Percentiles rank a stretch among this genome's conserved stretches.
Conservation (phyloP, 2,329 filamentous ascomycete genomes). For the Cercospora nicotianae region DNA sequence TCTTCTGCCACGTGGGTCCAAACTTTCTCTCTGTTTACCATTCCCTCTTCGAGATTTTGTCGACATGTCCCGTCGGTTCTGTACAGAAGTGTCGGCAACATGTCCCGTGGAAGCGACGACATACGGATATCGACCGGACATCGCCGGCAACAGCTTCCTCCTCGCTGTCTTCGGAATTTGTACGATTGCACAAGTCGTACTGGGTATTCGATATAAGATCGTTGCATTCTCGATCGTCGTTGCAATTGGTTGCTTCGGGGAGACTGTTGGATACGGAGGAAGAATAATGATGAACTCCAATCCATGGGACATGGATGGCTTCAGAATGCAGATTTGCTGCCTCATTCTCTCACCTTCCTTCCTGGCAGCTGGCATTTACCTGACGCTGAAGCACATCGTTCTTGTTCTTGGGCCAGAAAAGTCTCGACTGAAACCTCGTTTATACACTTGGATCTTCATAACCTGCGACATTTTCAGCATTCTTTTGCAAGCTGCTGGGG, state of each 20-base stretch:
- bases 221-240: conserved; percentile 45
- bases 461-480: conserved; percentile 50
- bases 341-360: conserved; percentile 48
- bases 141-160: conserved; percentile 44
- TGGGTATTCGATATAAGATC: conserved; percentile 40
- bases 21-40: neutral
- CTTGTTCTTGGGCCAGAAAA: conserved; percentile 45
- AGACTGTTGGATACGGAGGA: conserved; percentile 47
- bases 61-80: conserved; percentile 20
- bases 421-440: conserved; percentile 44
- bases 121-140: conserved; percentile 44
- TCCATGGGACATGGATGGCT: conserved; percentile 44
- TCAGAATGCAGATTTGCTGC: conserved; percentile 47
- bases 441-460: conserved; percentile 55
- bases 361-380: conserved; percentile 49
- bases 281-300: conserved; percentile 46
- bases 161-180: conserved; percentile 40
- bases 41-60: neutral
- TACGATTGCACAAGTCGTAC: conserved; percentile 38
- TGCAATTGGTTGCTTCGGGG: conserved; percentile 44
- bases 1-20: neutral
- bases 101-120: conserved; percentile 42
- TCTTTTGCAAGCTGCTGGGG: conserved; percentile 47
- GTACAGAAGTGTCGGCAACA: conserved; percentile 34
- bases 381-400: conserved; percentile 51